These are phyloP conservation scores for Pulveroboletus ravenelii DNA, from an alignment of 768 basidiomycete genomes.

Conservation along the genomic window DNA sequence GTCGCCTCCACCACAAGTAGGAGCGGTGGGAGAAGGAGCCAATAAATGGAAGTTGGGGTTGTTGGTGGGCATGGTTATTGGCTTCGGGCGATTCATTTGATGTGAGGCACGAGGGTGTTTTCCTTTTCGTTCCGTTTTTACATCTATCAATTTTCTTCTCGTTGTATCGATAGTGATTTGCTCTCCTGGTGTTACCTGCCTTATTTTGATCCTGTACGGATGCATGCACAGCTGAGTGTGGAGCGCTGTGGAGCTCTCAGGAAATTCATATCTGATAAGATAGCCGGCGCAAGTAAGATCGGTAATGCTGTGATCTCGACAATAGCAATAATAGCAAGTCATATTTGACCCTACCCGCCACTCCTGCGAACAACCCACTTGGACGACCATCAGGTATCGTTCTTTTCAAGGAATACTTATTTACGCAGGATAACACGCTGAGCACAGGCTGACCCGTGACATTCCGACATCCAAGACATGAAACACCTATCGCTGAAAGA, in stretches of 20 bases:
- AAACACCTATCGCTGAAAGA: constrained; percentile 44
- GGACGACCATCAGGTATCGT: not conserved
- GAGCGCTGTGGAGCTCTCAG: too few relatives aligned
- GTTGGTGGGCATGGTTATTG: constrained; percentile 1
- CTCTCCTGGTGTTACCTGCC: not conserved
- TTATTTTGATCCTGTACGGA: not conserved
- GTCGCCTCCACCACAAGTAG: not conserved
- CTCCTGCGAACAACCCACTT: not conserved
- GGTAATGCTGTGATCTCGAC: constrained; percentile 9
- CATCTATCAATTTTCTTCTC: not conserved
- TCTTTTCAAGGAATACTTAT: not conserved
- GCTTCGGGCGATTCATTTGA: constrained; percentile 13
- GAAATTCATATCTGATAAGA: constrained; percentile 18
- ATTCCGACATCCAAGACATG: constrained; percentile 14
- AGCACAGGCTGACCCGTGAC: not conserved
- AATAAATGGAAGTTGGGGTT: constrained; percentile 1
- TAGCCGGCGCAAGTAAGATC: not conserved
- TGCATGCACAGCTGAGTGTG: not conserved
- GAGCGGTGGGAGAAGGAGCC: not conserved
- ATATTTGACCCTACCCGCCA: constrained; percentile 1
- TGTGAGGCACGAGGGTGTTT: not conserved
- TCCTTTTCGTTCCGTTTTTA: not conserved
- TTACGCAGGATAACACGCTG: not conserved
- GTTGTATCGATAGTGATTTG: constrained; percentile 2
- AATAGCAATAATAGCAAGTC: not conserved